Evolutionary conservation across 1,139 yeast genomes (phyloP), one percentile per base, ranked within the genome.

Genomic region (Suzukiozyma palmioleophila): DNA sequence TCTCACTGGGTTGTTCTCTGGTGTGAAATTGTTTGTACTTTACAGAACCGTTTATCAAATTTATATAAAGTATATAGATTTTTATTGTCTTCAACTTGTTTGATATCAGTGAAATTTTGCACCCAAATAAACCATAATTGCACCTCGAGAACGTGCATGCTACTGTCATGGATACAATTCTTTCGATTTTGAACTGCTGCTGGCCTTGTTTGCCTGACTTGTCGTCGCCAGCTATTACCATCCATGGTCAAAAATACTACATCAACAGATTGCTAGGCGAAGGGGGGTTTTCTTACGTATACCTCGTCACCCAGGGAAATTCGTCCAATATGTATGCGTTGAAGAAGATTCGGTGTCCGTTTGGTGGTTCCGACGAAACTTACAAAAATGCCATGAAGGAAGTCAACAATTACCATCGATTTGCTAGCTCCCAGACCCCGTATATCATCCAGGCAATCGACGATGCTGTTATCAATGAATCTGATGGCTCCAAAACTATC

Each of bases 271-370:
- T 90, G 16, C 64, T 90, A 6, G 96, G 96, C 8, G 97, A 89
- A 62, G 95, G 96, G 1, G 95, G 95, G 6, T 85, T 85, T 54
- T 82, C 95, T 1, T 88, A 84, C 52, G 95, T 88, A n/a, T 90
- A 90, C 54, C 66, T 88, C 28, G 96, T 88, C 8, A 71, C 74
- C 49, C 72, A 79, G 26, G 39, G 28, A 16, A 59, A 64, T 42
- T 66, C 67, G 36, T 73, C 74, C 38, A 70, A 79, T 24, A 56
- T 65, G 18, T 85, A 77, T 53, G 96, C 96, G 2, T 63, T 90
- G 52, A 89, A 90, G 64, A 84, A 86, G 65, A 86, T 88, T 40
- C 69, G 90, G 44, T 89, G 97, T 57, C 90, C 95, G 1, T 87
- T 82, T 59, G 96, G 96, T 0, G 74, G 82, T 32, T 88, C 81